phyloP scores from a whole-genome alignment of 2,329 filamentous ascomycete species.

The Nigrospora sphaerica region DNA sequence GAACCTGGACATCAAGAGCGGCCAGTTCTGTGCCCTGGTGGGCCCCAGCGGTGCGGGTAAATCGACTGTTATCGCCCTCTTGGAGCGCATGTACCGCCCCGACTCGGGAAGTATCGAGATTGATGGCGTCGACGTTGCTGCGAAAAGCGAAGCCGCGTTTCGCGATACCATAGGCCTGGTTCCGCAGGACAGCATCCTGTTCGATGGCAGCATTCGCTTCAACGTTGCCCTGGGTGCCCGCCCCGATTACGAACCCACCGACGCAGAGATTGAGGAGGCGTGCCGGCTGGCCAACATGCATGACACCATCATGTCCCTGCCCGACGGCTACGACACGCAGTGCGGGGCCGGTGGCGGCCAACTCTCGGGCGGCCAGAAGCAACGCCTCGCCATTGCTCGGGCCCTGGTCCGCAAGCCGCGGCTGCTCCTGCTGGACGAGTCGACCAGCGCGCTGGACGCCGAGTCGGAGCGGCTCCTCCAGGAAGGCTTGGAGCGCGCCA shows the following conservation, averaged over 20 bases:
- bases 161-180: slow-evolving; percentile 48
- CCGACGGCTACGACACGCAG: slow-evolving; percentile 59
- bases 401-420: slow-evolving; percentile 66
- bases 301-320: slow-evolving; percentile 55
- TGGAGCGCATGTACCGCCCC: slow-evolving; percentile 48
- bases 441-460: slow-evolving; percentile 70
- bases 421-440: slow-evolving; percentile 74
- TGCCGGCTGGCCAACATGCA: slow-evolving; percentile 65
- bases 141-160: slow-evolving; percentile 33
- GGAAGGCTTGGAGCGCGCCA: slow-evolving; percentile 54
- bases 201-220: slow-evolving; percentile 48
- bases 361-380: slow-evolving; percentile 72
- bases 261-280: slow-evolving; percentile 58
- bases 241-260: slow-evolving; percentile 45
- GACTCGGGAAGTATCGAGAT: slow-evolving; percentile 42
- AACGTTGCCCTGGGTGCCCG: slow-evolving; percentile 48
- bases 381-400: slow-evolving; percentile 71
- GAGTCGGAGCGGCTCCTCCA: slow-evolving; percentile 62
- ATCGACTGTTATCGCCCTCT: slow-evolving; percentile 36
- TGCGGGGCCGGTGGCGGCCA: slow-evolving; percentile 67
- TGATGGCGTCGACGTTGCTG: slow-evolving; percentile 40
- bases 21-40: slow-evolving; percentile 34
- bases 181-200: slow-evolving; percentile 51
- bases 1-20: slow-evolving; percentile 26
- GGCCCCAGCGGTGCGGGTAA: slow-evolving; percentile 41